Evolutionary conservation across 805 yeast species (phyloP).

Genomic region (Suhomyces kilbournensis): DNA sequence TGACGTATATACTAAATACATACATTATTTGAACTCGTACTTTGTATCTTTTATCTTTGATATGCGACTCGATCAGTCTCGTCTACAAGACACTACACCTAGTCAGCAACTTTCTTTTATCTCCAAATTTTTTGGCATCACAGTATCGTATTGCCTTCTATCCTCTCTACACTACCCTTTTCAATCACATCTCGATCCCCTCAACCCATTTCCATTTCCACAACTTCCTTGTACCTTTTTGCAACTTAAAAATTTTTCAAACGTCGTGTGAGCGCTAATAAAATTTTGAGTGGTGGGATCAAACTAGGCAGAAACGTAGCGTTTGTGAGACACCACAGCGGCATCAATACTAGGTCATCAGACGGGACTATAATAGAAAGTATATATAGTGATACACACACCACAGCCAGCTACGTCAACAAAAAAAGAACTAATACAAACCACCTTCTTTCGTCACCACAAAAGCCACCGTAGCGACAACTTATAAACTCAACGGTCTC

Average conservation of each 20-base stretch:
- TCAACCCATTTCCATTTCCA: not conserved
- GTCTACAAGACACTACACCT: not conserved
- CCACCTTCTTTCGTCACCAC: not conserved
- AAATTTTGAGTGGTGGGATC: conserved; percentile 2
- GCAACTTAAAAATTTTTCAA: conserved; percentile 2
- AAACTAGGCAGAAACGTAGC: not conserved
- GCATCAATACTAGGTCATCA: not conserved
- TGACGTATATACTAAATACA: not conserved
- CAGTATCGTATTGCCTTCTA: not conserved
- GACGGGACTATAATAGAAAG: not conserved
- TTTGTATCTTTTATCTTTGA: too few relatives aligned
- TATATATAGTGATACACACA: not conserved
- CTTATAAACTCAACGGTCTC: not conserved
- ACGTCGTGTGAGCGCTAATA: conserved; percentile 6
- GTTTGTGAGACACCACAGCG: not conserved
- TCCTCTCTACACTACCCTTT: not conserved
- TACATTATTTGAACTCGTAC: not conserved
- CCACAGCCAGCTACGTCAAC: not conserved
- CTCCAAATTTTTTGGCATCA: not conserved
- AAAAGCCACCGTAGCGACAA: not conserved
- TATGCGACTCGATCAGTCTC: not conserved
- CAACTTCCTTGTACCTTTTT: not conserved
- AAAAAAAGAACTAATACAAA: not conserved
- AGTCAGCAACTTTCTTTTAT: not conserved
- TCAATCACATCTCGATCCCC: not conserved